Evolutionary conservation across 345 rosid genomes (phyloP).

Genomic region (Excoecaria agallocha): DNA sequence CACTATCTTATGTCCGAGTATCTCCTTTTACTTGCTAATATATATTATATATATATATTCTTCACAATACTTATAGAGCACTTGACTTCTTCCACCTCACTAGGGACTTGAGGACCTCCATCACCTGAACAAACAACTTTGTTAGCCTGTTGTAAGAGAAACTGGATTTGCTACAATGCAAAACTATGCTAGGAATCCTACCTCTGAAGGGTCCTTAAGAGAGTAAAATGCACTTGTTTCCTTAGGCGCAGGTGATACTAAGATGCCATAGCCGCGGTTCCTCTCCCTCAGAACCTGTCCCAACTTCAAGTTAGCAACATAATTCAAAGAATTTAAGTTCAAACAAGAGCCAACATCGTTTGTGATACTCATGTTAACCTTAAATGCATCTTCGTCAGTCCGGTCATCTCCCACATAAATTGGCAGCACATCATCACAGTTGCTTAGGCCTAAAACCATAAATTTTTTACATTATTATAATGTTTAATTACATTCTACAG

Average conservation of each 20-base stretch:
- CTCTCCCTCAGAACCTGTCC: constrained; percentile 71
- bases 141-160: background rate
- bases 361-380: constrained; percentile 33
- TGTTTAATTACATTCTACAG: background rate
- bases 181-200: constrained; percentile 14
- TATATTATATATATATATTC: constrained; percentile 10
- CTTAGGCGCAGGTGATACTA: constrained; percentile 79
- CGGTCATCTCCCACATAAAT: constrained; percentile 94
- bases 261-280: constrained; percentile 70
- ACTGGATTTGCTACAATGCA: background rate
- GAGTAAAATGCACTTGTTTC: constrained; percentile 82
- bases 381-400: constrained; percentile 98
- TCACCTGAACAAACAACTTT: constrained; percentile 47
- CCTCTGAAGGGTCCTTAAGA: constrained; percentile 84
- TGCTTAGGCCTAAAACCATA: constrained; percentile 47
- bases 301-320: constrained; percentile 8
- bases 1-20: constrained; percentile 17
- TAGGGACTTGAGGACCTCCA: constrained; percentile 78
- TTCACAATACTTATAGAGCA: constrained; percentile 22
- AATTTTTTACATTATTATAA: background rate
- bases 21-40: constrained; percentile 7
- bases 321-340: background rate
- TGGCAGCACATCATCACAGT: constrained; percentile 81
- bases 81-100: constrained; percentile 67
- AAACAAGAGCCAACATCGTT: no score